Percentiles rank a stretch among this genome's conserved stretches.
phyloP scores from a whole-genome alignment of 805 yeast genomes.

The Candida insectorum region DNA sequence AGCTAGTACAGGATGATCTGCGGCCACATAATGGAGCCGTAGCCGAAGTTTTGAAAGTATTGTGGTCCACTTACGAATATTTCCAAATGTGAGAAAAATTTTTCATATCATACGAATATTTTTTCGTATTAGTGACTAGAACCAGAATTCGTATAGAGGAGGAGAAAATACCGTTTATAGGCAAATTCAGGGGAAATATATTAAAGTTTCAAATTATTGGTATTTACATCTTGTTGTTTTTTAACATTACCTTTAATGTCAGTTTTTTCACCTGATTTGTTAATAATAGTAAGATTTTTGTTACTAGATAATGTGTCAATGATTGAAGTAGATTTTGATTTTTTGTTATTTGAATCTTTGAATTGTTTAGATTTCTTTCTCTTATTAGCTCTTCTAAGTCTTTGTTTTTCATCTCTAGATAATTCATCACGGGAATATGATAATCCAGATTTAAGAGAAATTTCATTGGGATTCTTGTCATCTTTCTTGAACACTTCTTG shows the following conservation, averaged over 20 bases:
- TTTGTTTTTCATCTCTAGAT: slow-evolving; percentile 78
- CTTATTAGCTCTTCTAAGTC: slow-evolving; percentile 83
- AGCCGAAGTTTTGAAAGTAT: too few relatives aligned
- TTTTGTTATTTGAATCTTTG: slow-evolving; percentile 27
- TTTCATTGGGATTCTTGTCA: slow-evolving; percentile 49
- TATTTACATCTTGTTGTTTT: slow-evolving; percentile 26
- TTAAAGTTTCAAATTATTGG: slow-evolving; percentile 11
- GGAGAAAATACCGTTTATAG: too few relatives aligned
- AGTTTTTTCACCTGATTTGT: slow-evolving; percentile 68
- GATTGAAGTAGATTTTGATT: slow-evolving; percentile 53
- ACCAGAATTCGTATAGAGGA: too few relatives aligned
- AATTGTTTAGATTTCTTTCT: slow-evolving; percentile 65
- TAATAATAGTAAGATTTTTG: slow-evolving; percentile 76
- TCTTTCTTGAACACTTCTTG: slow-evolving; percentile 78
- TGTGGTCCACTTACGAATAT: too few relatives aligned
- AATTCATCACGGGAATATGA: slow-evolving; percentile 80
- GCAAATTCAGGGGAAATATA: too few relatives aligned
- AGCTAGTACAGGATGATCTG: too few relatives aligned
- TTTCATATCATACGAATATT: too few relatives aligned
- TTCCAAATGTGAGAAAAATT: too few relatives aligned
- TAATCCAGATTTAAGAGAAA: slow-evolving; percentile 70
- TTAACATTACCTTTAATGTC: slow-evolving; percentile 69
- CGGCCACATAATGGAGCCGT: too few relatives aligned
- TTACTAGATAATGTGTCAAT: slow-evolving; percentile 68
- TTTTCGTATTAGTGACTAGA: too few relatives aligned